Percentiles rank a stretch among this genome's conserved stretches.
Conservation (phyloP, 202 grass and related monocot genomes). For the Zoysia matrella region DNA sequence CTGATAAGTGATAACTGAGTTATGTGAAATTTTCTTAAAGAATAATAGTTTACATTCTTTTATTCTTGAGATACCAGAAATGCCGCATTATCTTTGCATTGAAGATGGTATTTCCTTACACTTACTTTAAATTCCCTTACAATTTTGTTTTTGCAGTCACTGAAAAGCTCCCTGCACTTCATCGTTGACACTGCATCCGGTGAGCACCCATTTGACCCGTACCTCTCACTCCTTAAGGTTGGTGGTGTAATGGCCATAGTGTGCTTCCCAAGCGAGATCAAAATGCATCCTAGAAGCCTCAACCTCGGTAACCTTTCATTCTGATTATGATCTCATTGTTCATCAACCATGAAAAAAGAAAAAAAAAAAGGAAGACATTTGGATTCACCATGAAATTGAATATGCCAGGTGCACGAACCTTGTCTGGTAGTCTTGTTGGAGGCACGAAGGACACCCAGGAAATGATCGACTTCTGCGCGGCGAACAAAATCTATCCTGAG, state of each 20-base stretch:
- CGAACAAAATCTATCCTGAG: conserved; percentile 67
- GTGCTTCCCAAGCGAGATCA: conserved; percentile 78
- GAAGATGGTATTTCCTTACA: too few species aligned
- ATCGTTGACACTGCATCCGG: conserved; percentile 79
- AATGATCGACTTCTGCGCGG: conserved; percentile 71
- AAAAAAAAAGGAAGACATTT: neutral
- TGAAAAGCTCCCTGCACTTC: conserved; percentile 70
- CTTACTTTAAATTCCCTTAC: too few species aligned
- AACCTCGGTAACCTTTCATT: conserved; percentile 54
- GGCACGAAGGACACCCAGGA: conserved; percentile 68
- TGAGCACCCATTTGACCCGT: neutral
- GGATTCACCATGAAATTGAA: neutral
- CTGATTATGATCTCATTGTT: neutral
- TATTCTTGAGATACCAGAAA: too few species aligned
- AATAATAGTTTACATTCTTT: too few species aligned
- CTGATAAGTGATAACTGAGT: too few species aligned
- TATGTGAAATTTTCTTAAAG: too few species aligned
- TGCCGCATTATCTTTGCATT: too few species aligned
- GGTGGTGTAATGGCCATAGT: conserved; percentile 29
- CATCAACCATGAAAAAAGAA: neutral
- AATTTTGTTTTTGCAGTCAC: conserved; percentile 33
- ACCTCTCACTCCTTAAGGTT: too few species aligned
- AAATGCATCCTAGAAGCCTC: conserved; percentile 65
- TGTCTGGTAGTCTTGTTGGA: conserved; percentile 65
- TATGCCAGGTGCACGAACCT: conserved; percentile 50